Conservation (phyloP, 1,139 yeast species). For the Nakaseomyces delphensis region DNA sequence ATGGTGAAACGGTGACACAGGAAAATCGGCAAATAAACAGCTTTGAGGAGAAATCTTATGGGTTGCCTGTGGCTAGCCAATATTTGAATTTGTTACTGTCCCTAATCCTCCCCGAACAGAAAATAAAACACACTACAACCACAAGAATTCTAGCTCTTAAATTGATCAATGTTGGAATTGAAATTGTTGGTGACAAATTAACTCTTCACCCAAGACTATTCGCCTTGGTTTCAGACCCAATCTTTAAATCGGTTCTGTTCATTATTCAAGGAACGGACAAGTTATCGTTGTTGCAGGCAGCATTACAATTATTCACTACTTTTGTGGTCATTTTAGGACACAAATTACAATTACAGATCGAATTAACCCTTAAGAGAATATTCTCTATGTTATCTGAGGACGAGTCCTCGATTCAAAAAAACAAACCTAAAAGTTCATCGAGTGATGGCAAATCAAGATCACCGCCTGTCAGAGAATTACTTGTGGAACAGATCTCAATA, state of each 20-base stretch:
- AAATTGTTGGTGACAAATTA: constrained; percentile 65
- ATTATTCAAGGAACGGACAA: constrained; percentile 63
- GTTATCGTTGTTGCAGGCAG: constrained; percentile 59
- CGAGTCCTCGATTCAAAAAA: constrained; percentile 14
- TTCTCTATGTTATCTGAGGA: constrained; percentile 46
- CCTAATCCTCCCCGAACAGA: constrained; percentile 73
- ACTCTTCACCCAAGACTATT: constrained; percentile 60
- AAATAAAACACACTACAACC: constrained; percentile 77
- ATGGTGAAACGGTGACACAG: background rate
- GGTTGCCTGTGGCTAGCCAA: constrained; percentile 34
- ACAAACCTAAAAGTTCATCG: constrained; percentile 10
- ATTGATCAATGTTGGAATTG: constrained; percentile 69
- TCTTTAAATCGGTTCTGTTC: constrained; percentile 75
- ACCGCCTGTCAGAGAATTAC: constrained; percentile 59
- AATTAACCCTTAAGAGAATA: constrained; percentile 52
- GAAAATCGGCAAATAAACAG: background rate
- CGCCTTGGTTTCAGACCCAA: constrained; percentile 62
- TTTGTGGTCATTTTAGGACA: constrained; percentile 51
- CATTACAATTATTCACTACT: constrained; percentile 69
- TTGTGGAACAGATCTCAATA: constrained; percentile 76
- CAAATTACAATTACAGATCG: constrained; percentile 56
- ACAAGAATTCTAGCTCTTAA: constrained; percentile 77
- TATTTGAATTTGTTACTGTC: constrained; percentile 67
- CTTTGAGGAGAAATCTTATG: constrained; percentile 26
- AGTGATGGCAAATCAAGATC: constrained; percentile 25